A percentile compares a stretch with the other conserved stretches of the same genome.
Evolutionary conservation across 129 eudicot genomes (phyloP).

Genomic region (Artemisia annua): DNA sequence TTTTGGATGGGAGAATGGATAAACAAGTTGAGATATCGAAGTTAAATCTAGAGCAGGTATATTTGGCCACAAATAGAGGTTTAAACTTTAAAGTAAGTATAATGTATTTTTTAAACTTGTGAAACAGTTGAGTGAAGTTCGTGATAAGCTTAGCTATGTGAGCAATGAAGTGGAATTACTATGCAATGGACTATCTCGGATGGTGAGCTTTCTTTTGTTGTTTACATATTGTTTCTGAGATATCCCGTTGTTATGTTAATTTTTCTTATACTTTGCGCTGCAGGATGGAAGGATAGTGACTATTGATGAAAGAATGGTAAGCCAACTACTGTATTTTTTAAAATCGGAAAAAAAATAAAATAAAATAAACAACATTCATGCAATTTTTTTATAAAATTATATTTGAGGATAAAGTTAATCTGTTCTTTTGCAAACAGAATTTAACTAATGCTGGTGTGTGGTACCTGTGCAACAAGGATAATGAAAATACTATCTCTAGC

Average conservation of each 20-base stretch:
- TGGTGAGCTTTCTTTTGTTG: slow-evolving; percentile 49
- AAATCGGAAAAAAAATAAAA: background rate
- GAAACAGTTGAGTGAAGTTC: slow-evolving; percentile 61
- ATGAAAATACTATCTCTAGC: slow-evolving; percentile 29
- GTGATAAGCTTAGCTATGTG: slow-evolving; percentile 57
- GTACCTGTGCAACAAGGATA: slow-evolving; percentile 43
- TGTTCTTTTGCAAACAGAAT: slow-evolving; percentile 35
- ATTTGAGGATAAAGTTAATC: slow-evolving; percentile 13
- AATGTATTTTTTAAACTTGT: slow-evolving; percentile 21
- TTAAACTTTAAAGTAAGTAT: background rate
- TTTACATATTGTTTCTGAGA: slow-evolving; percentile 4
- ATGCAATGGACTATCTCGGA: slow-evolving; percentile 45
- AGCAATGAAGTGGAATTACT: slow-evolving; percentile 48
- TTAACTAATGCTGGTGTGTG: slow-evolving; percentile 46
- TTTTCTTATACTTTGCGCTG: background rate
- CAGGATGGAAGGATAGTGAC: slow-evolving; percentile 31
- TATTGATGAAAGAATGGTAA: slow-evolving; percentile 29
- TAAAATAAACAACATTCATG: background rate
- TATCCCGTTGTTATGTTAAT: slow-evolving; percentile 1
- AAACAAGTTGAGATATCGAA: slow-evolving; percentile 65
- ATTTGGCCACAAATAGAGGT: slow-evolving; percentile 1
- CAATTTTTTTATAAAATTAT: background rate
- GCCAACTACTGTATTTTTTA: background rate
- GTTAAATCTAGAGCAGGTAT: slow-evolving; percentile 56
- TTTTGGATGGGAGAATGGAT: slow-evolving; percentile 69